Conservation (phyloP, 352 stramenopile genomes). For the Globisporangium splendens region DNA sequence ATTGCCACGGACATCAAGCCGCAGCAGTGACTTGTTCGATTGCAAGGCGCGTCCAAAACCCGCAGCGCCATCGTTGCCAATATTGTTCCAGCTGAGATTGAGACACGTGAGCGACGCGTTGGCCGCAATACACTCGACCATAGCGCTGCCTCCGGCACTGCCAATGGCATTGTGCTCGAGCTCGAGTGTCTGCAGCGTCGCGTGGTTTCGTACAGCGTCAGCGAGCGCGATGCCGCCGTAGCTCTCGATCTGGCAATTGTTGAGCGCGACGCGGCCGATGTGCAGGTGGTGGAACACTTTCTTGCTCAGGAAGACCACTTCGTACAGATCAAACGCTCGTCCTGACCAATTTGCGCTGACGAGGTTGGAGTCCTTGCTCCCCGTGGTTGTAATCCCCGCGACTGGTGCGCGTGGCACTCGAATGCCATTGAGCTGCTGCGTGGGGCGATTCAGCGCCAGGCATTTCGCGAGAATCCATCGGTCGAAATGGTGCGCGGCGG, state of each 20-base stretch:
- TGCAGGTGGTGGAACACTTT: slow-evolving; percentile 75
- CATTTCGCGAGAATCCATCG: slow-evolving; percentile 68
- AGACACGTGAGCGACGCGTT: slow-evolving; percentile 58
- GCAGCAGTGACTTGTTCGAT: slow-evolving; percentile 41
- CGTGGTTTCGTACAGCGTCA: slow-evolving; percentile 63
- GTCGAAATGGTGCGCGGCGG: slow-evolving; percentile 45
- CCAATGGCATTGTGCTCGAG: slow-evolving; percentile 68
- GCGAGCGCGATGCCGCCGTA: slow-evolving; percentile 50
- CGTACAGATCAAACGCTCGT: slow-evolving; percentile 44
- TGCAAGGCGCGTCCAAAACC: slow-evolving; percentile 40
- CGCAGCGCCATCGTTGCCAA: slow-evolving; percentile 55
- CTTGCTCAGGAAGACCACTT: slow-evolving; percentile 59
- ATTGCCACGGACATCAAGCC: slow-evolving; percentile 75
- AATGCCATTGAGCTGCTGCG: slow-evolving; percentile 53
- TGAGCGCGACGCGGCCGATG: slow-evolving; percentile 50
- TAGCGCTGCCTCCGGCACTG: slow-evolving; percentile 38
- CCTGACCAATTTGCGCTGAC: slow-evolving; percentile 53
- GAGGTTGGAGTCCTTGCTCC: slow-evolving; percentile 18
- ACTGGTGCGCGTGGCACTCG: slow-evolving; percentile 22
- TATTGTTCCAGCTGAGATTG: slow-evolving; percentile 77
- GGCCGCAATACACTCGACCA: slow-evolving; percentile 56
- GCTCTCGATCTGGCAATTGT: slow-evolving; percentile 52
- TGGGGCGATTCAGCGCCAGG: slow-evolving; percentile 57
- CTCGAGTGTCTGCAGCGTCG: slow-evolving; percentile 52
- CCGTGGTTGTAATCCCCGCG: neutral